Evolutionary conservation across 2,329 filamentous ascomycete species (phyloP), one percentile per base, ranked within the genome.

Genomic region (Aspergillus puulaauensis): DNA sequence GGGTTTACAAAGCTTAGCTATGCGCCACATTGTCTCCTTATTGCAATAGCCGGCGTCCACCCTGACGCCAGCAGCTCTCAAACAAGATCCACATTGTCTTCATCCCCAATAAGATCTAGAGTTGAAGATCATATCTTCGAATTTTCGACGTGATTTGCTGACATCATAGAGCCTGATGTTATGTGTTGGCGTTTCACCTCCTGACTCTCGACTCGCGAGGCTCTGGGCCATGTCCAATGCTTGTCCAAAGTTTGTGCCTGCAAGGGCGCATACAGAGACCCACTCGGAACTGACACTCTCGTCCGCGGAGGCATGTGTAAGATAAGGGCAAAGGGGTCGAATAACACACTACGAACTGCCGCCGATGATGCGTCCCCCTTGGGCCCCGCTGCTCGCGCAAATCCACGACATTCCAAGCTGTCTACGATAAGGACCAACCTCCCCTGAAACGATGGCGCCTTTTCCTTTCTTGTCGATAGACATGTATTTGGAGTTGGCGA

Each of bases 271-370:
- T 57, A n/a, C 24, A 24, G 19, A 33, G 49, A 39, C 48, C 48
- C 55, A 49, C 33, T 43, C 17, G 33, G n/a, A 9, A 15, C 41
- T 40, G 49, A 52, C 33, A 39, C 8, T 17, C 17, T 47, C 44
- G 19, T 14, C 21, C 44, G 35, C 33, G 49, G 35, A 19, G 43
- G 17, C 39, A 31, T 49, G 24, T 31, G 21, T 53, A 27, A 49
- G 55, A 53, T 49, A 57, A 41, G 24, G 37, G 39, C 45, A 45
- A 53, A 35, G 49, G 55, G 55, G 41, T 43, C 27, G 19, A 57
- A 57, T 53, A 56, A 31, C 35, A 52, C 19, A 52, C 14, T 31
- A 31, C 31, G 11, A n/a, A 21, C 44, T 49, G 49, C 50, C 50
- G 50, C 55, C 24, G 43, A 48, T 48, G 43, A 43, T 57, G 55